Base-by-base conservation (phyloP, 2,329 filamentous ascomycete species). In the Escovopsis weberi region DNA sequence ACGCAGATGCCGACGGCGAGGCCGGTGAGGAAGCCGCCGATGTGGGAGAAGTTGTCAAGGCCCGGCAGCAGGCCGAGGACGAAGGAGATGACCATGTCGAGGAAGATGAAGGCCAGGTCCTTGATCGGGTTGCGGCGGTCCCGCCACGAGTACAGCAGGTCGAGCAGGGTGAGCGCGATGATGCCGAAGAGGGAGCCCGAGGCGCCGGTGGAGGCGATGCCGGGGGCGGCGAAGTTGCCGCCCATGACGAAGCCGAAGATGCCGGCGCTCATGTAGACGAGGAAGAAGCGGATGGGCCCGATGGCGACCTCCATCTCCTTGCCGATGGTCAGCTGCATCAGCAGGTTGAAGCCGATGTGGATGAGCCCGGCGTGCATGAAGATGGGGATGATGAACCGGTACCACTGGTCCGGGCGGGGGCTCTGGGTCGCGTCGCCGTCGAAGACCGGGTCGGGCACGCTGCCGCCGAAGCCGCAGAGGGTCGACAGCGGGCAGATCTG, bases 161-260 rank as follows among this genome's bases (percentile, higher is more conserved):
- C 91, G 43, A 98, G 76, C 2, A 96, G 69, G 18, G 78, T 82
- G 45, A 98, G 73, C 9, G 88, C 91, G 36, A 98, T 79, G 52
- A 98, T 79, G 44, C 91, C 91, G 55, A 96, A 98, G 5, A 98
- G 70, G 7, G 81, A 78, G 33, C 91, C 91, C 0, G 91, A 96
- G 23, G 86, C 88, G 40, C 91, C 91, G 1, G 84, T 86, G 1
- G 86, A 94, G 2, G 86, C 75, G 45, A 91, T 80, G 18, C 80
- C 82, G 4, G 81, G 77, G 1, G 82, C 81, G 2, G 89, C 87
- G 57, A 86, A 96, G 60, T 96, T 98, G 11, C 86, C 91, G 48
- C 91, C 89, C 51, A 98, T 74, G 3, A 96, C 84, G 56, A 94
- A 94, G 9, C 91, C 91, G 55, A 96, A 96, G 51, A 96, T 96